Base-by-base conservation (phyloP, 2,329 filamentous ascomycete species). In the Colletotrichum tanaceti region DNA sequence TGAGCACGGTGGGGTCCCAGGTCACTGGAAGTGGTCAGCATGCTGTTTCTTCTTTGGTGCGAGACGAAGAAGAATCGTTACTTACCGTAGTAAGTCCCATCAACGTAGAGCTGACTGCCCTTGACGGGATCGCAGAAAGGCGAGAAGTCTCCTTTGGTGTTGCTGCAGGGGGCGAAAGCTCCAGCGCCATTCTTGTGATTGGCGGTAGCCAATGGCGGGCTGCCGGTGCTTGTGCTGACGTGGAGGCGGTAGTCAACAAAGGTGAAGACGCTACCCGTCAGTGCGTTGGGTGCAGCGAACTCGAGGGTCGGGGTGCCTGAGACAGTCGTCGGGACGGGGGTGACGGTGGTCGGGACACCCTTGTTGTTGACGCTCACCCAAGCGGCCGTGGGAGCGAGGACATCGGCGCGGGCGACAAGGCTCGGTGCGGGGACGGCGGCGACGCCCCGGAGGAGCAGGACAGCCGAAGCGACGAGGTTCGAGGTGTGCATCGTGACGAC, bases 1-100 rank as follows among this genome's bases (percentile, higher is more conserved):
- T 79, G 78, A 86, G 87, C 76, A 79, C 85, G 58, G 81, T 77
- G 28, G 85, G 79, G 71, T 89, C 86, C 86, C 86, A 89, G 35
- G 85, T 87, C 62, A 89, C 86, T 88, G 54, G 9, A 4, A n/a
- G 6, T 44, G 7, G 68, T 71, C 49, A 71, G 67, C 39, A 41
- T 44, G 16, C n/a, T 16, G 38, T 43, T 24, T 28, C 13, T 44
- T 38, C 44, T 32, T 9, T 11, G 4, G 9, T 35, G 28, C 14
- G 18, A 41, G 35, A 1, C 28, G 50, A 35, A 11, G n/a, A 18
- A 18, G 24, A 5, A 24, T 35, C 22, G 71, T 35, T n/a, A 71
- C 80, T 69, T 73, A 87, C 86, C 77, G 71, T 87, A 88, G 75
- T 88, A 88, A 0, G 81, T 85, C 14, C 73, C 77, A 38, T 79